Base-by-base conservation (phyloP, 441 rosid genomes). In the Flueggea neowawraea region DNA sequence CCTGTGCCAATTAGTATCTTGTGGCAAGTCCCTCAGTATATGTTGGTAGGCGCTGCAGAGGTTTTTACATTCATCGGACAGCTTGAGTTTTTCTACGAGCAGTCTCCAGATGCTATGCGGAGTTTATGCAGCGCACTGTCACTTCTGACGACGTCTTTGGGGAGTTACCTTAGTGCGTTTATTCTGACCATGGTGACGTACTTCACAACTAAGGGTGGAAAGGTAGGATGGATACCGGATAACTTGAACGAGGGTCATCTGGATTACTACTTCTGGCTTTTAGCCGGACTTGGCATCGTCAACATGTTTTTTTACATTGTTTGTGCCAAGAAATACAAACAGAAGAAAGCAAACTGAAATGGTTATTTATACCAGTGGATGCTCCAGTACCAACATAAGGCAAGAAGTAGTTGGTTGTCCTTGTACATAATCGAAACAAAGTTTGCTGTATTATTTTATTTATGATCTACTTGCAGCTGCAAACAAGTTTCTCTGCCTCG, bases 221-320 rank as follows among this genome's bases (percentile, higher is more conserved):
- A 63, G 52, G 39, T 75, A 2, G 92, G 97, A 58, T 93, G 96
- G 98, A 90, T 90, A 36, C 84, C 95, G 0, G 79, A 93, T 66
- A 90, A 93, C 71, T 72, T 93, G 73, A 88, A 90, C n/a, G 28
- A 76, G 57, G 97, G 96, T 16, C 98, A 88, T 73, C 89, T 88
- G 0, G 95, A 93, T 75, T 93, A 85, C 58, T 93, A 73, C 75
- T 93, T 90, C 90, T 93, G 91, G 96, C 86, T 93, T n/a, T 67
- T 93, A 67, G 97, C 90, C 16, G 84, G 82, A 52, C 84, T 93
- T 33, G 78, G 97, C 73, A 50, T 84, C 66, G 28, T 73, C 0
- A 90, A 93, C 80, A 72, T 90, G 88, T 49, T 72, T 47, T 58
- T 81, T 31, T 92, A 90, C 69, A 9, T 80, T 52, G 71, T 81